These are phyloP conservation scores for Candida coquimbonensis DNA, from an alignment of 805 yeast genomes.

Conservation along the genomic window DNA sequence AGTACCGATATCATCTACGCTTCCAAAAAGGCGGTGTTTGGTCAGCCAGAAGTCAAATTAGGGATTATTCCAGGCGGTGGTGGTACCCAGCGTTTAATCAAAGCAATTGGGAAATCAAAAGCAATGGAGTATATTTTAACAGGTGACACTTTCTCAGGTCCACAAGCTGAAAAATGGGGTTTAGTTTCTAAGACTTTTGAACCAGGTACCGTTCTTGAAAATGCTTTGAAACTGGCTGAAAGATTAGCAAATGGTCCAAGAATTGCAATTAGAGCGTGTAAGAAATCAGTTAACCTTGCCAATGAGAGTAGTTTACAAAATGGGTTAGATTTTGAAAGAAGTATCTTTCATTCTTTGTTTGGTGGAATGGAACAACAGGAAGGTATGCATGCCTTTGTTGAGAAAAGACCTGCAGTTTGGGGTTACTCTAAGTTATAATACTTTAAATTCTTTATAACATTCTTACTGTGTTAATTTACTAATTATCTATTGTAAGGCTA, in stretches of 20 bases:
- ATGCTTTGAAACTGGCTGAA: conserved; percentile 38
- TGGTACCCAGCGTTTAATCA: conserved; percentile 44
- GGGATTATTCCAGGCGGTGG: conserved; percentile 50
- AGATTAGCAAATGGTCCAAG: conserved; percentile 35
- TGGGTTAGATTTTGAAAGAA: conserved; percentile 37
- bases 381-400: conserved; percentile 46
- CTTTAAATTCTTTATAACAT: too few species aligned
- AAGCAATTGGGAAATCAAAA: conserved; percentile 41
- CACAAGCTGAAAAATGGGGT: conserved; percentile 42
- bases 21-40: conserved; percentile 41
- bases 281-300: conserved; percentile 36
- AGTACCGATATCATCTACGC: conserved; percentile 42
- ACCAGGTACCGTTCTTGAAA: conserved; percentile 32
- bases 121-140: conserved; percentile 45
- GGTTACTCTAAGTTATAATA: conserved; percentile 11
- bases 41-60: conserved; percentile 48
- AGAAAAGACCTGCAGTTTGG: conserved; percentile 34
- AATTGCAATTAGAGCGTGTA: conserved; percentile 39
- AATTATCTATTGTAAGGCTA: too few species aligned
- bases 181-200: conserved; percentile 36
- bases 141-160: conserved; percentile 37
- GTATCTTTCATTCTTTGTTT: conserved; percentile 38
- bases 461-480: too few species aligned
- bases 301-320: conserved; percentile 29
- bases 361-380: conserved; percentile 41